Conservation (phyloP, 371 early-diverging fungal species). For the Batrachochytrium dendrobatidis region DNA sequence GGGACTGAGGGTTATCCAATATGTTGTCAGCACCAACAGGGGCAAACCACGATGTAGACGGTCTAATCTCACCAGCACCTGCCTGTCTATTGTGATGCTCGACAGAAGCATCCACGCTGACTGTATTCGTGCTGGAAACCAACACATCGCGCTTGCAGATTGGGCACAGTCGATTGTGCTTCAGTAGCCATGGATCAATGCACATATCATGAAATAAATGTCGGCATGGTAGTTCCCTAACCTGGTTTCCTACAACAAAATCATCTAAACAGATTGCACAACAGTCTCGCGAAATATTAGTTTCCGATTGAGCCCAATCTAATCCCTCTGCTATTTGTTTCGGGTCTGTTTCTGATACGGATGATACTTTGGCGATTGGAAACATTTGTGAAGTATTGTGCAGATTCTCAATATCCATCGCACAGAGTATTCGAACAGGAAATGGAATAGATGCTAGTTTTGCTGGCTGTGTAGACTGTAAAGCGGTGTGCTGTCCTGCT, state of each 20-base stretch:
- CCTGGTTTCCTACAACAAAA: slow-evolving; percentile 27
- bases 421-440: background rate
- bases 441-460: background rate
- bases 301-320: slow-evolving; percentile 1
- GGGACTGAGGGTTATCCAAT: too few species aligned
- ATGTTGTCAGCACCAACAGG: too few species aligned
- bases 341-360: background rate
- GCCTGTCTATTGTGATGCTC: too few species aligned
- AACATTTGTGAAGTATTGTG: background rate
- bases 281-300: slow-evolving; percentile 14
- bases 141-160: slow-evolving; percentile 39
- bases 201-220: slow-evolving; percentile 38
- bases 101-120: too few species aligned
- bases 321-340: background rate
- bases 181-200: slow-evolving; percentile 41
- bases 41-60: too few species aligned
- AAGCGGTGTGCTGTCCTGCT: background rate
- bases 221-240: slow-evolving; percentile 35
- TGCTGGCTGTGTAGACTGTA: background rate
- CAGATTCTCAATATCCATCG: background rate
- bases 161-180: slow-evolving; percentile 41
- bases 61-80: too few species aligned
- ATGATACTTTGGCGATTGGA: background rate
- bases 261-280: slow-evolving; percentile 44
- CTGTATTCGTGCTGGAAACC: too few species aligned